Evolutionary conservation across 2,329 filamentous ascomycete genomes (phyloP).

Genomic region (Aspergillus amoenus): DNA sequence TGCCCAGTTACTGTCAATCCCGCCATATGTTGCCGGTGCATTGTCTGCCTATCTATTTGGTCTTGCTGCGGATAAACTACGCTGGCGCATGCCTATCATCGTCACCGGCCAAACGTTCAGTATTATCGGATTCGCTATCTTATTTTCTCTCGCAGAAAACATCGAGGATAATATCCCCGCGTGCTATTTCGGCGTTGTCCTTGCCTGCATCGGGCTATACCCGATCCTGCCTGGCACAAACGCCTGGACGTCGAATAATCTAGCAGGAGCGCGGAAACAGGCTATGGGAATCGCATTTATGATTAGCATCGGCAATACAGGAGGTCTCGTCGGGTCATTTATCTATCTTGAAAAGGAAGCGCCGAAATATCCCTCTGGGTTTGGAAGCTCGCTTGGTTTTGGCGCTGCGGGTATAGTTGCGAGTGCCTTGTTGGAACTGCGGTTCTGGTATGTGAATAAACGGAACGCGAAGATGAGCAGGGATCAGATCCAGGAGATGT

Average conservation of each 20-base stretch:
- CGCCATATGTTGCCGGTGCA: slow-evolving; percentile 37
- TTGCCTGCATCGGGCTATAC: slow-evolving; percentile 22
- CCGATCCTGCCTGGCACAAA: slow-evolving; percentile 44
- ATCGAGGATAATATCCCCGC: too few species aligned
- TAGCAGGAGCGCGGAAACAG: slow-evolving; percentile 38
- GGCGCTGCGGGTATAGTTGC: slow-evolving; percentile 22
- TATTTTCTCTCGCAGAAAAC: too few species aligned
- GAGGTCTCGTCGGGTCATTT: slow-evolving; percentile 37
- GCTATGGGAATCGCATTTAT: slow-evolving; percentile 42
- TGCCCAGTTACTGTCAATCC: slow-evolving; percentile 28
- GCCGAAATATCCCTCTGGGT: slow-evolving; percentile 36
- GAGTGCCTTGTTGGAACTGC: background rate
- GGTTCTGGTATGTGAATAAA: background rate
- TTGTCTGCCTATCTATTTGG: slow-evolving; percentile 30
- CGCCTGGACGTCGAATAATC: slow-evolving; percentile 46
- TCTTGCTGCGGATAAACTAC: slow-evolving; percentile 37
- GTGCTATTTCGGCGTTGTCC: background rate
- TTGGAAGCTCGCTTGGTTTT: slow-evolving; percentile 32
- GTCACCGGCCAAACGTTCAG: slow-evolving; percentile 9
- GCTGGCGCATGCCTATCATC: slow-evolving; percentile 43
- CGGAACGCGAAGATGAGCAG: background rate
- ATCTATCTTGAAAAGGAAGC: slow-evolving; percentile 33
- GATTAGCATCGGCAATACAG: slow-evolving; percentile 32
- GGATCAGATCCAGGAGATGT: background rate
- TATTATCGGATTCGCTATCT: too few species aligned